These are phyloP conservation scores for Suillus fuscotomentosus DNA, from an alignment of 768 basidiomycete species.

Conservation along the genomic window DNA sequence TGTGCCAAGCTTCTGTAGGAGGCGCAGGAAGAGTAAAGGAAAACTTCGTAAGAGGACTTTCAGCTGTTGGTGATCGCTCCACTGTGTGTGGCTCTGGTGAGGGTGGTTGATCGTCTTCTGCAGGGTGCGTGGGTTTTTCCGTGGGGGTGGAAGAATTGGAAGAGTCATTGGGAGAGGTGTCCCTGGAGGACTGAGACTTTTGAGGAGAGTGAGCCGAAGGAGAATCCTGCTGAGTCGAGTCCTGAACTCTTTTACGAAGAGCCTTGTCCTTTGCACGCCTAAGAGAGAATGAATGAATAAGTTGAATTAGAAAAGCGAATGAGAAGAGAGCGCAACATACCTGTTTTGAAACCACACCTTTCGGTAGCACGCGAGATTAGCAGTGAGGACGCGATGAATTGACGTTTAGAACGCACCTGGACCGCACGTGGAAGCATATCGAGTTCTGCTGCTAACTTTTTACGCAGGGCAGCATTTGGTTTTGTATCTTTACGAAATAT, in stretches of 20 bases:
- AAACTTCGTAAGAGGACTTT: conserved; percentile 21
- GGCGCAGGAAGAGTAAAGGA: conserved; percentile 22
- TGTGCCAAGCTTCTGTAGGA: conserved; percentile 26
- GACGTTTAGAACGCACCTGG: conserved; percentile 58
- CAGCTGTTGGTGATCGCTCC: conserved; percentile 4
- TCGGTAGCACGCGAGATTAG: conserved; percentile 16
- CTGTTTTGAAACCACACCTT: conserved; percentile 94
- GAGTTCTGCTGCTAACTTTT: conserved; percentile 76
- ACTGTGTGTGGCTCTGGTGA: conserved; percentile 5
- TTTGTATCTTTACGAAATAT: conserved; percentile 89
- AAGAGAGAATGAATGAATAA: conserved; percentile 9
- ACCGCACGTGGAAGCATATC: conserved; percentile 95
- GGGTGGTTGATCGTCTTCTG: conserved; percentile 13
- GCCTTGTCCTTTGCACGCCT: conserved; percentile 87
- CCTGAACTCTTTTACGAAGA: conserved; percentile 49
- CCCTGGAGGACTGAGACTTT: conserved; percentile 16
- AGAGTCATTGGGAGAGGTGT: conserved; percentile 30
- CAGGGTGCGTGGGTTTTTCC: conserved; percentile 34
- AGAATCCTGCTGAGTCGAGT: conserved; percentile 17
- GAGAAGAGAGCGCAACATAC: conserved; percentile 33
- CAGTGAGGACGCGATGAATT: conserved; percentile 19
- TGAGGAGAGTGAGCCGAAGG: conserved; percentile 7
- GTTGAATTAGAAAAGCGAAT: conserved; percentile 9
- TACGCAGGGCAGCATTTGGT: conserved; percentile 79
- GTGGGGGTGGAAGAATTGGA: conserved; percentile 37